Percentiles rank a stretch among this genome's conserved stretches.
Conservation (phyloP, 768 basidiomycete species). For the Leccinum pellstonianum region DNA sequence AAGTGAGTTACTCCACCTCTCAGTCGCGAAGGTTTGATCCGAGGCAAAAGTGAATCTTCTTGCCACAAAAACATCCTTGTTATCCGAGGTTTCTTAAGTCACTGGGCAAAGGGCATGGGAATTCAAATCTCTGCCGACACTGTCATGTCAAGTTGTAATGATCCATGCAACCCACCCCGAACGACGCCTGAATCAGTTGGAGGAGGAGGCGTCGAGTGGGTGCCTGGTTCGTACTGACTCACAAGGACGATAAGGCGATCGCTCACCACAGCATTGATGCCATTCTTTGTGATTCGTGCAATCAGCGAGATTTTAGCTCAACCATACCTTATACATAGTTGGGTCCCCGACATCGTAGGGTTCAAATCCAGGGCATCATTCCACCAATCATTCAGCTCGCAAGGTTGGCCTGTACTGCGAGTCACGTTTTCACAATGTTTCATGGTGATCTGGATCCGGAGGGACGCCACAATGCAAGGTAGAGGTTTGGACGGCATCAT, state of each 20-base stretch:
- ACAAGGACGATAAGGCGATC: conserved; percentile 38
- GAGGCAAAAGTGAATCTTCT: too few species aligned
- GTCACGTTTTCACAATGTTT: conserved; percentile 42
- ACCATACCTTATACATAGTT: conserved; percentile 33
- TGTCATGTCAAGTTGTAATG: conserved; percentile 40
- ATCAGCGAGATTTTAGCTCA: neutral
- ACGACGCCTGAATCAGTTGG: conserved; percentile 39
- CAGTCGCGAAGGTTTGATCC: too few species aligned
- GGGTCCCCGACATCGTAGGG: conserved; percentile 67
- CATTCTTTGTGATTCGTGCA: conserved; percentile 56
- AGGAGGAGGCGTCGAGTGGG: conserved; percentile 57
- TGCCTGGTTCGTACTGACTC: conserved; percentile 47
- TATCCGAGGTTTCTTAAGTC: too few species aligned
- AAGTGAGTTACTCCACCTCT: too few species aligned
- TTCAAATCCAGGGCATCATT: conserved; percentile 57
- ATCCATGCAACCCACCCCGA: conserved; percentile 36
- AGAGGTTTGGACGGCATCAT: conserved; percentile 66
- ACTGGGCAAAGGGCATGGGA: conserved; percentile 38
- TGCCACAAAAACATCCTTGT: too few species aligned
- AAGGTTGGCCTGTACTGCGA: conserved; percentile 57
- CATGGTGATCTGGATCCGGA: conserved; percentile 40
- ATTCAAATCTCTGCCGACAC: conserved; percentile 42
- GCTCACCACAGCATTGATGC: conserved; percentile 47
- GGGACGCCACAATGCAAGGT: conserved; percentile 59
- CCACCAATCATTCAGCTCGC: conserved; percentile 40